These are phyloP conservation scores for Amaranthus hypochondriacus DNA, from an alignment of 148 eudicot genomes.

Conservation along the genomic window DNA sequence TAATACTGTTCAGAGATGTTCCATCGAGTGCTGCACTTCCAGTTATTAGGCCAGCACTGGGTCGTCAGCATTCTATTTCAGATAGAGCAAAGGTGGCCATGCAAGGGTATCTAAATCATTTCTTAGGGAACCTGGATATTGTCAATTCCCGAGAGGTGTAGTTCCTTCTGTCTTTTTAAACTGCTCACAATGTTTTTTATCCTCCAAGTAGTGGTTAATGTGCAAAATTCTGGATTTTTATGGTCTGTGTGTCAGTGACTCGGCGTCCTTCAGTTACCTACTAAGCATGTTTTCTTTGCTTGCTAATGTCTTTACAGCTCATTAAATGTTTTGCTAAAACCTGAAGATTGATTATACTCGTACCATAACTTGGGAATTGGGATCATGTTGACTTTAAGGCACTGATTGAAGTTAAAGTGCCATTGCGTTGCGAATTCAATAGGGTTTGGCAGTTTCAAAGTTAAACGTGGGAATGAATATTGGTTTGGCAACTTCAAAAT, in stretches of 20 bases:
- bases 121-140: conserved; percentile 79
- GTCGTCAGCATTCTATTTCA: conserved; percentile 86
- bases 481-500: not conserved
- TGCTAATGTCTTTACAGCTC: not conserved
- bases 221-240: conserved; percentile 4
- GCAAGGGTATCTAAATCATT: conserved; percentile 96
- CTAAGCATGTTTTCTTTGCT: not conserved
- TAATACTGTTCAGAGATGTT: conserved; percentile 81
- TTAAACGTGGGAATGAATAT: too few species aligned
- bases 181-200: not conserved
- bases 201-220: not conserved
- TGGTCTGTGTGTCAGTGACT: not conserved
- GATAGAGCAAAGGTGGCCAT: conserved; percentile 89
- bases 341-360: not conserved
- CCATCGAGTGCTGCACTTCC: conserved; percentile 98
- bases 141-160: conserved; percentile 92
- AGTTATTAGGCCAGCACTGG: conserved; percentile 87
- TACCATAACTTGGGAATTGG: not conserved
- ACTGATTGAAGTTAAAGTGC: not conserved
- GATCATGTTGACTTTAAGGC: not conserved
- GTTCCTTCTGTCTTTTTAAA: conserved; percentile 1
- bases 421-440: not conserved
- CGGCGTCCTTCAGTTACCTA: not conserved
- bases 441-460: not conserved
- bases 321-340: not conserved